Conservation (phyloP, 2,329 filamentous ascomycete species). For the Cladophialophora immunda region DNA sequence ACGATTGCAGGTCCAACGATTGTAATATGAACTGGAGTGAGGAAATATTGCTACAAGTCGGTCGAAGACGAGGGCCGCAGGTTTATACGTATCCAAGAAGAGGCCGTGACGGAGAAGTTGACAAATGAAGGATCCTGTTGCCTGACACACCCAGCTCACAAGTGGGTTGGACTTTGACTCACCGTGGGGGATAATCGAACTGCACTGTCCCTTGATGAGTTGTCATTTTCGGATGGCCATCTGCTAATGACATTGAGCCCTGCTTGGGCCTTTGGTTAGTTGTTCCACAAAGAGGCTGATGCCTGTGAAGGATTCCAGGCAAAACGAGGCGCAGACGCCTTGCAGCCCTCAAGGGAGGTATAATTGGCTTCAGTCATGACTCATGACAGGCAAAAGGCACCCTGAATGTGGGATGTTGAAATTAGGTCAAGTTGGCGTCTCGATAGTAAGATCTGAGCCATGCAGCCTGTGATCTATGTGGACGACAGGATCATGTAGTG, state of each 20-base stretch:
- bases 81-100: not conserved
- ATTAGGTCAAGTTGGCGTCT: not conserved
- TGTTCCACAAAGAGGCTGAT: not conserved
- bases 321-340: not conserved
- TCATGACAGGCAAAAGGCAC: not conserved
- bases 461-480: not conserved
- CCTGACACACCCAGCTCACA: not conserved
- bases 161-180: slow-evolving; percentile 10
- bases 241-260: not conserved
- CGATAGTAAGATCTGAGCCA: not conserved
- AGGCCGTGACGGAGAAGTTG: not conserved
- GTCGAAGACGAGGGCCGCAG: not conserved
- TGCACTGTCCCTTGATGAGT: not conserved
- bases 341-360: not conserved
- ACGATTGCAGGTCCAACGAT: not conserved
- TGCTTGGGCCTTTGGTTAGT: not conserved
- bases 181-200: not conserved
- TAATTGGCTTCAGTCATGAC: not conserved
- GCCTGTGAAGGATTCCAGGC: slow-evolving; percentile 7
- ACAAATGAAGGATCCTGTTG: slow-evolving; percentile 2
- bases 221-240: not conserved
- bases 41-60: not conserved
- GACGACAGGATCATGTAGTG: not conserved
- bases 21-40: not conserved
- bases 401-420: slow-evolving; percentile 2